A percentile compares a stretch with the other conserved stretches of the same genome.
These are phyloP conservation scores for Glaciozyma martinii DNA, from an alignment of 768 basidiomycete species.

Conservation along the genomic window DNA sequence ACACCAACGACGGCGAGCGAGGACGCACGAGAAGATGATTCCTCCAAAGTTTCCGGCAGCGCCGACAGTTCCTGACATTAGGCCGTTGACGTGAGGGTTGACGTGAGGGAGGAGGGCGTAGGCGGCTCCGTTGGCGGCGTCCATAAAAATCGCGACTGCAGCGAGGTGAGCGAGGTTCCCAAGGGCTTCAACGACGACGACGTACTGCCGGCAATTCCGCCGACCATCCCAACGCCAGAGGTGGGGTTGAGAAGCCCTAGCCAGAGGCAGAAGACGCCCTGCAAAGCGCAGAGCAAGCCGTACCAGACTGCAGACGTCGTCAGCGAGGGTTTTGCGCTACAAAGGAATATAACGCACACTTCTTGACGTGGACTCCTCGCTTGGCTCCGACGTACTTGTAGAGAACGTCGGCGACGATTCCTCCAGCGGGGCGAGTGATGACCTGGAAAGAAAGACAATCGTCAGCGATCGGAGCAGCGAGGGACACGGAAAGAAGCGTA, in stretches of 20 bases:
- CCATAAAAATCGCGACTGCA: conserved; percentile 36
- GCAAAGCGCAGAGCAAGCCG: conserved; percentile 16
- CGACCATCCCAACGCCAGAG: conserved; percentile 39
- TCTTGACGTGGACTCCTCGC: conserved; percentile 42
- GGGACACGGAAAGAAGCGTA: not conserved
- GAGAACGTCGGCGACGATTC: conserved; percentile 47
- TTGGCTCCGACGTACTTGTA: conserved; percentile 39
- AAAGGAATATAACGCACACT: conserved; percentile 40
- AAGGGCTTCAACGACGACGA: not conserved
- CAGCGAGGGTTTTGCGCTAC: not conserved
- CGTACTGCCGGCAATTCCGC: conserved; percentile 39
- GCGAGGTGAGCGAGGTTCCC: not conserved
- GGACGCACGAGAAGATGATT: not conserved
- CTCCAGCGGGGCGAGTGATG: conserved; percentile 47
- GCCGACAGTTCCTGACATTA: conserved; percentile 45
- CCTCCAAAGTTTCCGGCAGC: conserved; percentile 42
- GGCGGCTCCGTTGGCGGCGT: not conserved
- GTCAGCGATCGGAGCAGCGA: conserved; percentile 23
- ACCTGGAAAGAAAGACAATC: conserved; percentile 49
- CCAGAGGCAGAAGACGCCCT: conserved; percentile 16
- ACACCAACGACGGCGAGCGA: too few species aligned
- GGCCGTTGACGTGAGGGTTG: conserved; percentile 44
- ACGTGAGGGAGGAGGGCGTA: conserved; percentile 47
- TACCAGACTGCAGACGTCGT: conserved; percentile 12
- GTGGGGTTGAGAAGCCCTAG: conserved; percentile 17